These are phyloP conservation scores for Schizothecium vesticola DNA, from an alignment of 495 filamentous ascomycete species.

Conservation along the genomic window DNA sequence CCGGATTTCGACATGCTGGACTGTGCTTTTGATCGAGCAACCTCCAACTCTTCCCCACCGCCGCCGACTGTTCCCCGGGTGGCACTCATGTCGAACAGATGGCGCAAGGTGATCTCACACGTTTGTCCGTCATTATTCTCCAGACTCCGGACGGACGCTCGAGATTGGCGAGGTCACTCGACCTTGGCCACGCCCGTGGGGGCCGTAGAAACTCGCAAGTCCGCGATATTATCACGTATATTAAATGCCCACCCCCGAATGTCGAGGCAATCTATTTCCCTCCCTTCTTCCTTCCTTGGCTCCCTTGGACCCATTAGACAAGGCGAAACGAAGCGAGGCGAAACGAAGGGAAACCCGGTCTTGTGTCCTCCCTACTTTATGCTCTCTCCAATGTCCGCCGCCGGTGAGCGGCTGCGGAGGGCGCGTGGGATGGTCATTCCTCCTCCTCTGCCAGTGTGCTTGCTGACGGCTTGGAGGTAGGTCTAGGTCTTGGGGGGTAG, in stretches of 20 bases:
- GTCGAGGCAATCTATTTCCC: background rate
- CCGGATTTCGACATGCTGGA: background rate
- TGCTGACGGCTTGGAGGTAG: background rate
- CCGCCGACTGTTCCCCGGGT: background rate
- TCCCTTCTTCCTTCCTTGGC: background rate
- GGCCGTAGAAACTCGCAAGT: background rate
- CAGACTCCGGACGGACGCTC: background rate
- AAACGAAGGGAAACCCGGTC: background rate
- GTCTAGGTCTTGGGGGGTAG: no score
- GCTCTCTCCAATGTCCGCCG: background rate
- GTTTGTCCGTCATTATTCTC: background rate
- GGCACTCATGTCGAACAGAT: background rate
- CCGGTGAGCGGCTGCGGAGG: background rate
- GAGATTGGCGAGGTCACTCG: conserved; percentile 11
- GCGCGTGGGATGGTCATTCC: background rate
- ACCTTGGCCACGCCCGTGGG: background rate
- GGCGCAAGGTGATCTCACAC: conserved; percentile 1
- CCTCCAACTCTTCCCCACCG: background rate
- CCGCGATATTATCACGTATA: background rate
- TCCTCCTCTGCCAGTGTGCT: background rate
- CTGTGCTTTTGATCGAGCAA: background rate
- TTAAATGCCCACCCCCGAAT: background rate
- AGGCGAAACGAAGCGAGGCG: background rate
- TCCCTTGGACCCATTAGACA: background rate
- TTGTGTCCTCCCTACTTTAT: background rate